Evolutionary conservation across 257 asterid species (phyloP), one percentile per base, ranked within the genome.

Genomic region (Agastache rugosa): DNA sequence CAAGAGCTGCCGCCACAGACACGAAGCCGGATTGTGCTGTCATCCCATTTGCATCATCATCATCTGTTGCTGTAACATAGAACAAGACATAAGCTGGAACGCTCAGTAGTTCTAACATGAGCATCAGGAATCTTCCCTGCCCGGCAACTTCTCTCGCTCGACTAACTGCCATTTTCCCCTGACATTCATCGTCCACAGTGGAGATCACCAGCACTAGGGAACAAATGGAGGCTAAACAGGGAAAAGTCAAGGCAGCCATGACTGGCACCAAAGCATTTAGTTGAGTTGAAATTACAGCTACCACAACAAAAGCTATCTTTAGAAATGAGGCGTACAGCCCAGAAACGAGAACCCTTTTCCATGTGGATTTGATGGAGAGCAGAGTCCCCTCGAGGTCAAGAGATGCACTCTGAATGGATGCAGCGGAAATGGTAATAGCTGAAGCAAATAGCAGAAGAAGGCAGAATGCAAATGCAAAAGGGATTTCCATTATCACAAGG

Each of bases 401-500:
- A 31, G 37, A 31, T 31, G 37, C 37, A 31, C 37, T 31, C 37
- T 47, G 81, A 27, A 50, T 66, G 39, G 60, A 12, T 27, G 71
- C 77, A 37, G 72, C 72, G 8, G n/a, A 51, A 62, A 63, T 77
- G 67, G 81, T 42, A 31, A 31, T 31, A 4, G 37, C 37, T 31
- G 37, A 31, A 5, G 37, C 37, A 31, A 20, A 71, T 53, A 63
- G 61, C 77, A 63, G 39, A 25, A 63, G 20, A 47, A 61, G 67
- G 62, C 62, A 53, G 42, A 77, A 63, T 19, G 77, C 65, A 31
- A 53, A 19, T n/a, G 73, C 73, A 55, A 77, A 70, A 16, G 77
- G 73, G 50, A 77, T 70, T 63, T 77, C 77, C 14, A 25, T 42
- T 53, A 47, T 14, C 39, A 63, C 56, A 25, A 77, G 81, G 71